These are phyloP conservation scores for Desmodesmus armatus DNA, from an alignment of 139 green algal species.

Conservation along the genomic window DNA sequence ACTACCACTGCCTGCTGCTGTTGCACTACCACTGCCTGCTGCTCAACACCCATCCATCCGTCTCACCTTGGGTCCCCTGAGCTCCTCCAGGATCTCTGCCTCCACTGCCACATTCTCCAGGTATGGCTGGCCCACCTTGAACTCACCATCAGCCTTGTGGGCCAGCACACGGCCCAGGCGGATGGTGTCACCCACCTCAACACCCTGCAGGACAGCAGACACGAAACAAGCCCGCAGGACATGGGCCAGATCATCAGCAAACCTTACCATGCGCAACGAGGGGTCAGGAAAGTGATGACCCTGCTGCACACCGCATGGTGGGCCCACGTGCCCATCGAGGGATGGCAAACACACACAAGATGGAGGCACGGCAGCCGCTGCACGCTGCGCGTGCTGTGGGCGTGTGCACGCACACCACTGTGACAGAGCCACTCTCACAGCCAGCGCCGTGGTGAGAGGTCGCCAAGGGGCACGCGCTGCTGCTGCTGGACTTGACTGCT, in stretches of 20 bases:
- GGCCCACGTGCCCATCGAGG: too few relatives aligned
- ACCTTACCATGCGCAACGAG: too few relatives aligned
- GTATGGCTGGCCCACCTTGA: conserved; percentile 91
- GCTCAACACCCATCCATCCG: not conserved
- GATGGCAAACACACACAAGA: too few relatives aligned
- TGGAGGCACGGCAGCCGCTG: too few relatives aligned
- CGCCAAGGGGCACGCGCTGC: too few relatives aligned
- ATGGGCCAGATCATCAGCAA: not conserved
- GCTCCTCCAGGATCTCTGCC: conserved; percentile 91
- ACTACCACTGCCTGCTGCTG: not conserved
- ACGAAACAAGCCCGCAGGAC: not conserved
- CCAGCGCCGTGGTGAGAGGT: too few relatives aligned
- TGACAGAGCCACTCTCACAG: too few relatives aligned
- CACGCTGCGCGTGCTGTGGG: too few relatives aligned
- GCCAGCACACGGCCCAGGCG: conserved; percentile 91
- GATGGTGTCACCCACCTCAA: conserved; percentile 83
- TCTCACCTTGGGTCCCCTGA: conserved; percentile 85
- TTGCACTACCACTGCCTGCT: not conserved
- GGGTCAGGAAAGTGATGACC: too few relatives aligned
- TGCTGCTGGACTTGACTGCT: too few relatives aligned
- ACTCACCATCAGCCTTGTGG: conserved; percentile 81
- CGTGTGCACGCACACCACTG: too few relatives aligned
- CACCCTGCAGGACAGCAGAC: conserved; percentile 52
- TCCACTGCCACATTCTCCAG: conserved; percentile 86
- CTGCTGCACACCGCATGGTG: too few relatives aligned